phyloP scores from a whole-genome alignment of 2,329 filamentous ascomycete genomes.

The Didymella sp. region DNA sequence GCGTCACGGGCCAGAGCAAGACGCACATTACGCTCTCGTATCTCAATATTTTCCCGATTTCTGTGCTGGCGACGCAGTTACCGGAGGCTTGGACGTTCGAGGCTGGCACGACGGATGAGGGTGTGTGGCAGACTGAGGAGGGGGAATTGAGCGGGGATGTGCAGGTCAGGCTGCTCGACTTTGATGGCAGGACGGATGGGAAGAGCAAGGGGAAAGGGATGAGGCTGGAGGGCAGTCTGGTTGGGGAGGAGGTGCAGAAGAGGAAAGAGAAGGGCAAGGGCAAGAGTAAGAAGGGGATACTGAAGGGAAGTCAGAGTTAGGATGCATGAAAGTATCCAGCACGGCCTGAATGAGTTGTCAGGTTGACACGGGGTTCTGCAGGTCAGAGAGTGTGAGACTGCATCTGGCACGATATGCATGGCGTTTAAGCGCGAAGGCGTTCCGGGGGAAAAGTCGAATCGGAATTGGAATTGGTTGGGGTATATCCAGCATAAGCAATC shows the following conservation, averaged over 20 bases:
- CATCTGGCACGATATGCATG: neutral
- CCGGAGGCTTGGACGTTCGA: constrained; percentile 81
- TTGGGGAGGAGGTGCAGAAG: constrained; percentile 71
- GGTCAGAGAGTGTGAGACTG: no score
- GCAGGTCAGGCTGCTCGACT: constrained; percentile 70
- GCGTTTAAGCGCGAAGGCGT: neutral
- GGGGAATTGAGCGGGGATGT: constrained; percentile 60
- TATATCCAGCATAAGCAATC: constrained; percentile 10
- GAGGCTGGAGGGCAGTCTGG: constrained; percentile 87
- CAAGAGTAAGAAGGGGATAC: constrained; percentile 20
- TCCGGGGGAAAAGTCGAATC: neutral
- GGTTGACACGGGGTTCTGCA: no score
- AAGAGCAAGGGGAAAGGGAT: constrained; percentile 75
- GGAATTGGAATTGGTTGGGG: constrained; percentile 2
- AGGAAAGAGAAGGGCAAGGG: constrained; percentile 31
- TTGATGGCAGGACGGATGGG: constrained; percentile 71
- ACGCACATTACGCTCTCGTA: constrained; percentile 88
- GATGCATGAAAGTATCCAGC: neutral
- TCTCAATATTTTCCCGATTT: constrained; percentile 91
- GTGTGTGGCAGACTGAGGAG: constrained; percentile 76
- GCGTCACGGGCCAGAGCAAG: constrained; percentile 84
- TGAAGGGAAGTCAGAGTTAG: constrained; percentile 3
- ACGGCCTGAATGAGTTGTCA: no score
- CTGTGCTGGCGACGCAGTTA: constrained; percentile 77
- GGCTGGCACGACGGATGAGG: constrained; percentile 40